Evolutionary conservation across 768 basidiomycete species (phyloP), one percentile per base, ranked within the genome.

Genomic region (Wakefieldia striispora): DNA sequence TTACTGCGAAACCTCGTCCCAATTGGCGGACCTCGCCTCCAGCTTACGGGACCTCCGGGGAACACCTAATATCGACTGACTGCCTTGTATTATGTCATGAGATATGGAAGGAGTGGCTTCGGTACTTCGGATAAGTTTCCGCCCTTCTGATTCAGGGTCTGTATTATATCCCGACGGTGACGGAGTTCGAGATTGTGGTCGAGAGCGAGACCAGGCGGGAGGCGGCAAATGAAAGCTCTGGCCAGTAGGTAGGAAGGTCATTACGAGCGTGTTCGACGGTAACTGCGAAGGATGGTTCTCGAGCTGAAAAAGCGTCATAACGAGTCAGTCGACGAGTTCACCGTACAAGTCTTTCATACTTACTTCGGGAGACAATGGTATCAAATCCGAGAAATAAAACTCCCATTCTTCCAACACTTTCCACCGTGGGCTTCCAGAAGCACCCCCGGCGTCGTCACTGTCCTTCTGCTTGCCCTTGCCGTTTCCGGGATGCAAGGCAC

Each of bases 1-100:
- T 52, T 51, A 91, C 90, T 82, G 83, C 59, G 84, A 77, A 19
- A 92, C 71, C 53, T 88, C 86, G 49, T 88, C 83, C 75, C 77
- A 84, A 11, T 67, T 73, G 10, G 83, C 79, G 4, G 82, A 86
- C 59, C 72, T 79, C 31, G 59, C 57, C 37, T 47, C 56, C 51
- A 60, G 21, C 40, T 45, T 66, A 48, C 68, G 66, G 27, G 54
- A 60, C 38, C 56, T 61, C 49, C 58, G 64, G 35, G 45, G 44
- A 38, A 49, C 34, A 31, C 48, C 48, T 43, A 54, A 47, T 41
- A 50, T 26, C 19, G 56, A 51, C 38, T 51, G 55, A 42, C 47
- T 51, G 39, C 45, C 33, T 31, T 33, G 56, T 43, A 50, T 52
- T 9, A 65, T 56, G 20, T 60, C 63, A 33, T 57, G 54, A 40